Evolutionary conservation across 441 rosid genomes (phyloP), one percentile per base, ranked within the genome.

Genomic region (Omphalea diandra): DNA sequence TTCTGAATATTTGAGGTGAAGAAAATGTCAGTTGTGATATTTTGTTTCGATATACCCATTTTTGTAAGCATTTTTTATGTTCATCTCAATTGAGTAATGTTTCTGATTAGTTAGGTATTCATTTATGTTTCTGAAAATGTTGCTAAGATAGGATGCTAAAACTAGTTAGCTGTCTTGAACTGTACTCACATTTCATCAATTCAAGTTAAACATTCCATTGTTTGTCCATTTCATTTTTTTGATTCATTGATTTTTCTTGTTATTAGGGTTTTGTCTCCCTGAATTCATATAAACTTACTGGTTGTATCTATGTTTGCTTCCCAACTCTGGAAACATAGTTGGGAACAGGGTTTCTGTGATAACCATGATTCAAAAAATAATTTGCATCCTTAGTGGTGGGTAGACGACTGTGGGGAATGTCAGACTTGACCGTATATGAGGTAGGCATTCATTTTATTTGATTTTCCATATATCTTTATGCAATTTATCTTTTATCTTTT

Each of bases 371-470:
- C 73, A 72, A 53, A 74, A 72, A 74, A 72, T 71, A 77, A 82
- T 73, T 70, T 77, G 72, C 63, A 77, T 56, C 73, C 81, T 78
- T 62, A 77, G 84, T 77, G 92, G 87, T 71, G 92, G 85, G 52
- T 88, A 88, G 79, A 82, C 81, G 62, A 75, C 80, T 64, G 70
- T 55, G 77, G 86, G 90, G 81, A 84, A 93, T 93, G 95, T 87
- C 90, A 68, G 89, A 79, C 84, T 83, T 85, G 67, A 83, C 84
- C 76, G 58, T 88, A 49, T 83, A 86, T 61, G 86, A 90, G 93
- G 95, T 93, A 76, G 36, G 84, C n/a, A 27, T 41, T 41, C 27
- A n/a, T 20, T 27, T 5, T n/a, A 36, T n/a, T 57, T 38, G n/a
- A n/a, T n/a, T n/a, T n/a, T n/a, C n/a, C n/a, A n/a, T n/a, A n/a